Conservation (phyloP, 495 filamentous ascomycete species). For the Aspergillus sparsus region DNA sequence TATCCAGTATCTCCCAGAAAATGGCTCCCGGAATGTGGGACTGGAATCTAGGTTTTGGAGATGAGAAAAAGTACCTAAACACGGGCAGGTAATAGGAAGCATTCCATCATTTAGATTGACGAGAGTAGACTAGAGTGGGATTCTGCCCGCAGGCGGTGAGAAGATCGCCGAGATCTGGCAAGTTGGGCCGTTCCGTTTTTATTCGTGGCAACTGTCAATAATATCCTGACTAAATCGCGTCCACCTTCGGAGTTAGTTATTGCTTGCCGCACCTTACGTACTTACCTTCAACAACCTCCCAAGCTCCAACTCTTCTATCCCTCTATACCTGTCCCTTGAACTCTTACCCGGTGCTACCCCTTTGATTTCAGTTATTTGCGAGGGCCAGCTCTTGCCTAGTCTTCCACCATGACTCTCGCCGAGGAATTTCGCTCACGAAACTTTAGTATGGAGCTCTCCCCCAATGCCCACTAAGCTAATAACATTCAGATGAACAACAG, state of each 20-base stretch:
- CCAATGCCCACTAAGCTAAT: conserved; percentile 24
- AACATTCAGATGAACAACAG: conserved; percentile 2
- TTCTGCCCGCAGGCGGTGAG: conserved; percentile 33
- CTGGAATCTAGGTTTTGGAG: no score
- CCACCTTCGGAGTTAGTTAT: conserved; percentile 18
- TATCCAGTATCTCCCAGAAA: no score
- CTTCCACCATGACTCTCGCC: conserved; percentile 49
- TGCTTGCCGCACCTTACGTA: conserved; percentile 8
- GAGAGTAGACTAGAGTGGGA: background rate
- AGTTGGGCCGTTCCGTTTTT: conserved; percentile 26
- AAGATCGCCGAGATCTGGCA: conserved; percentile 25
- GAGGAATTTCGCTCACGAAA: conserved; percentile 92
- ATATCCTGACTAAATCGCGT: conserved; percentile 13
- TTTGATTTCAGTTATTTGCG: background rate
- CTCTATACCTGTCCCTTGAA: conserved; percentile 3
- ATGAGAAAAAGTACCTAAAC: no score
- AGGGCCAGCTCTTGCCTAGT: background rate
- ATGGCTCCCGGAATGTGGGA: background rate
- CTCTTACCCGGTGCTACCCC: background rate
- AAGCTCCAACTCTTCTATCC: conserved; percentile 2
- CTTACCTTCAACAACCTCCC: conserved; percentile 15
- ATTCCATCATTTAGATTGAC: no score
- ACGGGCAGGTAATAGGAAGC: no score
- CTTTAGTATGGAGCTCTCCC: conserved; percentile 74
- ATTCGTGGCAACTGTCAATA: conserved; percentile 21